These are phyloP conservation scores for Bolboschoenoplectus hybrid DNA, from an alignment of 202 grass and related monocot genomes.

Conservation along the genomic window DNA sequence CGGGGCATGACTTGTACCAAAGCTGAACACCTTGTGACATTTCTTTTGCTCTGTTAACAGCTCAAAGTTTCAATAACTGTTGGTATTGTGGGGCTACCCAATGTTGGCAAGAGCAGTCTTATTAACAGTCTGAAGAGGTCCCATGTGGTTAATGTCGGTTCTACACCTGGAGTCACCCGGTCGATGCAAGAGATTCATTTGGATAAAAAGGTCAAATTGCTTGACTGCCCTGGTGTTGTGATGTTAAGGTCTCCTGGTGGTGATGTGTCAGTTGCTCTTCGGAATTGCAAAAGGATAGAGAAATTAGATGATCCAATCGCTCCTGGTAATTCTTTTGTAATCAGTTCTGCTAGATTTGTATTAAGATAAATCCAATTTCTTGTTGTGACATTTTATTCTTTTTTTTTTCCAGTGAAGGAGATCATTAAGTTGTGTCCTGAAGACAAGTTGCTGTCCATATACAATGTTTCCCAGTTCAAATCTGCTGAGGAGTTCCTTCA, in stretches of 20 bases:
- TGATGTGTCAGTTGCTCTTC: constrained; percentile 73
- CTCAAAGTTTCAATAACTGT: constrained; percentile 94
- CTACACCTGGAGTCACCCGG: constrained; percentile 88
- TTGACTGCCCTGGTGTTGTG: constrained; percentile 97
- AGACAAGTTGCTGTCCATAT: constrained; percentile 77
- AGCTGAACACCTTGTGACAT: constrained; percentile 12
- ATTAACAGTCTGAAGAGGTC: constrained; percentile 99
- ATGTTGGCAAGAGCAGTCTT: constrained; percentile 99
- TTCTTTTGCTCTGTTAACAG: constrained; percentile 51
- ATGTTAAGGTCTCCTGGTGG: constrained; percentile 72
- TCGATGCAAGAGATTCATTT: constrained; percentile 93
- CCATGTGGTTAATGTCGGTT: constrained; percentile 84
- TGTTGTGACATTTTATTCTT: constrained; percentile 23
- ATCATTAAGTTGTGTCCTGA: constrained; percentile 73
- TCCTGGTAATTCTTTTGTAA: constrained; percentile 62
- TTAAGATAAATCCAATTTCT: background rate
- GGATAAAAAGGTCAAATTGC: constrained; percentile 88
- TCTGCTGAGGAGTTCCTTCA: constrained; percentile 95
- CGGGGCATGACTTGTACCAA: background rate
- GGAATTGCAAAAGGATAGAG: constrained; percentile 95
- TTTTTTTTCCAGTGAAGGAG: constrained; percentile 74
- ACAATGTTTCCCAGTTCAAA: constrained; percentile 75
- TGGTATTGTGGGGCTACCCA: constrained; percentile 95
- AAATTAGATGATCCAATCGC: constrained; percentile 82
- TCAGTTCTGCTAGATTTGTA: background rate